phyloP scores from a whole-genome alignment of 2,329 filamentous ascomycete genomes.

The Hypoxylon rubiginosum region DNA sequence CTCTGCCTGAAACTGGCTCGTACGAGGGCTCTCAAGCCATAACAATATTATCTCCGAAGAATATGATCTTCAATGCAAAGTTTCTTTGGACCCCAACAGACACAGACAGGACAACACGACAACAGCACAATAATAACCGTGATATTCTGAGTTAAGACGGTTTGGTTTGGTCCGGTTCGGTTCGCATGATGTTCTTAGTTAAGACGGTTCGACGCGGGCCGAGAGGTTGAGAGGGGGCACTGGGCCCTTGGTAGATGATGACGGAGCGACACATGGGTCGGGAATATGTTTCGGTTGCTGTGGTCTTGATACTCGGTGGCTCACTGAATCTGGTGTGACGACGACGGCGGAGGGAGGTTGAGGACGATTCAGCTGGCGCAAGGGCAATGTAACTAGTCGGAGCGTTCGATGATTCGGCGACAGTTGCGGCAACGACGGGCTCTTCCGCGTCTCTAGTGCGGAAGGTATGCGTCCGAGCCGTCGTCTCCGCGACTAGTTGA shows the following conservation, averaged over 20 bases:
- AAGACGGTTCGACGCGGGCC: constrained; percentile 46
- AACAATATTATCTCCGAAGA: neutral
- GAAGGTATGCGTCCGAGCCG: constrained; percentile 32
- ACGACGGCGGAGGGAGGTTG: constrained; percentile 67
- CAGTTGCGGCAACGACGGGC: constrained; percentile 14
- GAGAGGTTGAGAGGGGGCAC: constrained; percentile 46
- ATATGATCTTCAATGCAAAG: neutral
- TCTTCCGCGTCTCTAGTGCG: constrained; percentile 33
- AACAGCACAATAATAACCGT: no score
- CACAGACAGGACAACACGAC: neutral
- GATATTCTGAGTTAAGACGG: constrained; percentile 54
- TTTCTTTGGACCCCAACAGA: neutral
- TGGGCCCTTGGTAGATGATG: constrained; percentile 51
- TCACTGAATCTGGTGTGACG: constrained; percentile 69
- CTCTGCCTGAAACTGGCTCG: neutral
- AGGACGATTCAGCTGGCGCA: constrained; percentile 71
- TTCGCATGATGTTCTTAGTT: constrained; percentile 57
- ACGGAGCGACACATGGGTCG: constrained; percentile 68
- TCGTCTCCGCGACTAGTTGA: constrained; percentile 47
- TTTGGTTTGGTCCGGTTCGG: no score
- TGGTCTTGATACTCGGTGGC: constrained; percentile 61
- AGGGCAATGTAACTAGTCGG: constrained; percentile 58
- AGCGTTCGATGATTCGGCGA: neutral
- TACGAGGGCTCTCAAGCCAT: neutral
- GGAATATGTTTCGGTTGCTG: constrained; percentile 65